Base-by-base conservation (phyloP, 768 basidiomycete genomes). In the Gautieria morchelliformis region DNA sequence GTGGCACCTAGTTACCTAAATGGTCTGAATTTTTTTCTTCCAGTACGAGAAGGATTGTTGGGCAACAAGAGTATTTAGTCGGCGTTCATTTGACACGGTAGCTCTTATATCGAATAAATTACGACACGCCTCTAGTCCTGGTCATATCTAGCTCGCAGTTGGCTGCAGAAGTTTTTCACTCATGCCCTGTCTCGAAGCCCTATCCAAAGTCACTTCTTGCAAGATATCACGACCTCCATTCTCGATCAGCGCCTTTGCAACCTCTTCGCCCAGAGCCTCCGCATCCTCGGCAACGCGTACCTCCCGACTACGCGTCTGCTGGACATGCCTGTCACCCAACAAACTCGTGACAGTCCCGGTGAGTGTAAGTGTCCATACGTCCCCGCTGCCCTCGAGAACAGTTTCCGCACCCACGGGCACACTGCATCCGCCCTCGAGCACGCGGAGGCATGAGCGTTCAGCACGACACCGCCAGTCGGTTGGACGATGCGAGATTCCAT, bases 391-490 rank as follows among this genome's bases (percentile, higher is more conserved):
- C n/a, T 71, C 69, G 20, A 61, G 42, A 35, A 54, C 71, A 30
- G 82, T 84, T 52, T 76, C 73, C 30, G 91, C 85, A 4, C 94
- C 95, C 15, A 99, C 93, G 3, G 95, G 95, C 0, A 99, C 94
- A 60, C 90, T 93, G 72, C 96, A 99, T 24, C 96, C 96, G 30
- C 96, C 96, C 70, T 98, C 96, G 53, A 98, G 75, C 22, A 86
- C 84, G n/a, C 86, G 77, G 61, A 98, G 74, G 69, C 89, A 87
- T 1, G 87, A 89, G 14, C 96, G 81, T 71, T 99, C 96, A 1
- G 93, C 92, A 24, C 78, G 72, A 64, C 87, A 90, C 55, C 66
- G 72, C 85, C 85, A 91, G 48, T 83, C 77, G 0, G 92, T 93
- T 67, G 78, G 75, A 72, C 83, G 80, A 67, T 96, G 89, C 1